Evolutionary conservation across 1,284 basidiomycete species (phyloP).

Genomic region (Phenoliferia sp.): DNA sequence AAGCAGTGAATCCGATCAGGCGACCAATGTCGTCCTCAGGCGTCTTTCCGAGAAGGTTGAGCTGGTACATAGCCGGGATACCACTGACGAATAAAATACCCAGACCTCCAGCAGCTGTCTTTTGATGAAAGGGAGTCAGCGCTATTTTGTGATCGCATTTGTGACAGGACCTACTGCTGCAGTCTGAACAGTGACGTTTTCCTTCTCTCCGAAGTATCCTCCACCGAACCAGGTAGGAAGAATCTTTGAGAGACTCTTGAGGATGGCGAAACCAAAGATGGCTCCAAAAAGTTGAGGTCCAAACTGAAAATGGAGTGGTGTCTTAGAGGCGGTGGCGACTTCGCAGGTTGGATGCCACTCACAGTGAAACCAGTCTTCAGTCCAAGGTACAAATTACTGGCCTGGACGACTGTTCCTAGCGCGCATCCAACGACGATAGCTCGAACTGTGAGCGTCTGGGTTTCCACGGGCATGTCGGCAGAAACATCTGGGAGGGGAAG

Average conservation of each 20-base stretch:
- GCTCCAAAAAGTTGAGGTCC: constrained; percentile 80
- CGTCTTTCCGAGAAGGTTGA: not conserved
- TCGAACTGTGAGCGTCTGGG: not conserved
- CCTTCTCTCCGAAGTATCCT: not conserved
- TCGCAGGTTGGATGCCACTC: not conserved
- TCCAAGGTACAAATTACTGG: constrained; percentile 65
- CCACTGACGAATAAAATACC: not conserved
- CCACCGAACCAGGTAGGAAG: not conserved
- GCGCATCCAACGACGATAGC: not conserved
- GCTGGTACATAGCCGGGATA: not conserved
- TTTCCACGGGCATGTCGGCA: not conserved
- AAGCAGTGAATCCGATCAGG: not conserved
- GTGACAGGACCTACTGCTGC: too few relatives aligned
- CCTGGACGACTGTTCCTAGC: not conserved
- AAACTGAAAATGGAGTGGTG: not conserved
- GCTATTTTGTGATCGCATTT: too few relatives aligned
- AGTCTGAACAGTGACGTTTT: not conserved
- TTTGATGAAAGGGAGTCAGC: too few relatives aligned
- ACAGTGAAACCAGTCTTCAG: constrained; percentile 75
- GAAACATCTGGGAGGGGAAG: not conserved
- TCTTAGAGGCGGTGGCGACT: not conserved
- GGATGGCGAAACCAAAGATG: constrained; percentile 71
- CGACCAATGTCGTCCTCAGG: not conserved
- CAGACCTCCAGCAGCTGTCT: not conserved
- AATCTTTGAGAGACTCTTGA: constrained; percentile 2